These are phyloP conservation scores for Pleurotus citrinopileatus DNA, from an alignment of 768 basidiomycete genomes.

Conservation along the genomic window DNA sequence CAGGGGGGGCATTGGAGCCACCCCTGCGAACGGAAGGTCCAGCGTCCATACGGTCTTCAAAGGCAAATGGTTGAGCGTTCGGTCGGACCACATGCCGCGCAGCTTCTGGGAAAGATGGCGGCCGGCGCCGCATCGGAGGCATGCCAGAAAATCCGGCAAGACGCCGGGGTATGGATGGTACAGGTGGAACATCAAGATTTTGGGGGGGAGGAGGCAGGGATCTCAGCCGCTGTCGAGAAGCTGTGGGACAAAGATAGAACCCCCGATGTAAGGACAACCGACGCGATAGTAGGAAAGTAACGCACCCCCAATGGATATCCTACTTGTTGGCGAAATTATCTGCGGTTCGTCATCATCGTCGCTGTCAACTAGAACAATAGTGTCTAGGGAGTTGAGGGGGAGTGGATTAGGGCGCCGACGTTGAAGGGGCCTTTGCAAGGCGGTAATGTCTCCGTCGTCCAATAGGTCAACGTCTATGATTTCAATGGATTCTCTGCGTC, in stretches of 20 bases:
- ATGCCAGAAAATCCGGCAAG: conserved; percentile 31
- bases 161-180: conserved; percentile 47
- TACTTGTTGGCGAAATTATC: conserved; percentile 17
- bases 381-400: conserved; percentile 18
- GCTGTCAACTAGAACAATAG: conserved; percentile 34
- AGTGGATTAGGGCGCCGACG: not conserved
- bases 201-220: conserved; percentile 49
- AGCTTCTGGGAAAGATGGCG: conserved; percentile 22
- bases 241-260: too few species aligned
- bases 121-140: conserved; percentile 33
- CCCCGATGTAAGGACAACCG: too few species aligned
- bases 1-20: conserved; percentile 17
- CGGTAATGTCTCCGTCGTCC: conserved; percentile 21
- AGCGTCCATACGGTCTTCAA: conserved; percentile 35
- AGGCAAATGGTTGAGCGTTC: conserved; percentile 47
- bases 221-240: conserved; percentile 25
- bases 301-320: conserved; percentile 10
- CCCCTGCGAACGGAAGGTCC: conserved; percentile 12
- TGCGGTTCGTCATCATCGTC: conserved; percentile 36
- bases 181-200: conserved; percentile 45
- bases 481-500: conserved; percentile 20
- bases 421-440: conserved; percentile 9
- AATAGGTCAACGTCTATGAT: conserved; percentile 43
- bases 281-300: conserved; percentile 4
- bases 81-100: conserved; percentile 47